Conservation (phyloP, 1,284 basidiomycete species). For the Trametes pubescens region DNA sequence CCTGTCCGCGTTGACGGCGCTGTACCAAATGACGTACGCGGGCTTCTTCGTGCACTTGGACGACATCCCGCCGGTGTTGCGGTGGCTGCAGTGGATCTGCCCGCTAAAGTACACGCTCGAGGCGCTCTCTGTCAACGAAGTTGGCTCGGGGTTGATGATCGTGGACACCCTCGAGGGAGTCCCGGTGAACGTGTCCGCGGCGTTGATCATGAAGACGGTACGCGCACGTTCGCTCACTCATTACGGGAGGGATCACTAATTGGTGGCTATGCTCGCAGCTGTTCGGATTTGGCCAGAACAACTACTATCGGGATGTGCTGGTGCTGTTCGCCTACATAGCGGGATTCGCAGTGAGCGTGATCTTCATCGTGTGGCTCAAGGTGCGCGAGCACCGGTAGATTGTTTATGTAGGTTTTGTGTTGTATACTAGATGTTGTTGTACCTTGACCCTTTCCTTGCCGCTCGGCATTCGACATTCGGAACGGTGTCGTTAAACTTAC, state of each 20-base stretch:
- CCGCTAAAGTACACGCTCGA: conserved; percentile 81
- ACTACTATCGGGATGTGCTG: conserved; percentile 88
- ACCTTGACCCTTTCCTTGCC: neutral
- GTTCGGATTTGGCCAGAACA: conserved; percentile 81
- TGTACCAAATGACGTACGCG: conserved; percentile 87
- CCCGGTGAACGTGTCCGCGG: conserved; percentile 79
- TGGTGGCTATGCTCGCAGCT: conserved; percentile 51
- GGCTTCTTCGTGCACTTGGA: conserved; percentile 87
- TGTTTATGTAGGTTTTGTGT: neutral
- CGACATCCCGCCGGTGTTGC: conserved; percentile 82
- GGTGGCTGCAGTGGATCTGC: conserved; percentile 87
- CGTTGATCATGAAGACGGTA: conserved; percentile 83
- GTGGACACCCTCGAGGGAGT: conserved; percentile 83
- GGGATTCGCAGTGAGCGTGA: conserved; percentile 74
- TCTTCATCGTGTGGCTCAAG: conserved; percentile 76
- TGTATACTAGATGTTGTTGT: conserved; percentile 10
- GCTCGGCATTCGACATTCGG: neutral
- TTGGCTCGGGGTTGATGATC: conserved; percentile 85
- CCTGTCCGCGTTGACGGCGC: conserved; percentile 74
- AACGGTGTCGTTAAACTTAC: neutral
- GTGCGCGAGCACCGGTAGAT: conserved; percentile 72
- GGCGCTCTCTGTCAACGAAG: conserved; percentile 89
- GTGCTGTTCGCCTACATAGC: conserved; percentile 86
- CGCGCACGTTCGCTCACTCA: conserved; percentile 37
- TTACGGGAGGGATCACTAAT: conserved; percentile 11